phyloP scores from a whole-genome alignment of 495 filamentous ascomycete genomes.

The Talaromyces wortmannii region DNA sequence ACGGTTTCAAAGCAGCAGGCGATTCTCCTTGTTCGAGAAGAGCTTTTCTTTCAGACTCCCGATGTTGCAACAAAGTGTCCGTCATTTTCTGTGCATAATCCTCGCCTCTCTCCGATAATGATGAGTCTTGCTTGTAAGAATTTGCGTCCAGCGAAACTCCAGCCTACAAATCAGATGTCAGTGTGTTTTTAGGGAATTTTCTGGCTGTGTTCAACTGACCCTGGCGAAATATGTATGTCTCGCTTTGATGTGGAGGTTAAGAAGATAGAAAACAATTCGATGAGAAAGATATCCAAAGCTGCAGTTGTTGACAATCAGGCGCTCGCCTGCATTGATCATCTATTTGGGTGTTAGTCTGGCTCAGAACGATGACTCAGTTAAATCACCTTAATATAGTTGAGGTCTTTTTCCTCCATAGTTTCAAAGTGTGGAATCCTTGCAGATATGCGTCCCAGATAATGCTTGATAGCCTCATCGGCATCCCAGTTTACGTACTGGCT shows the following conservation, averaged over 20 bases:
- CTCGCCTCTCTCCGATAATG: constrained; percentile 70
- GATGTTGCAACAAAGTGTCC: constrained; percentile 71
- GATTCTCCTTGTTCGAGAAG: constrained; percentile 61
- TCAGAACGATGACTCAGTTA: background rate
- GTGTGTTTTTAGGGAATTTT: background rate
- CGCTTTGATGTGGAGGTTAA: constrained; percentile 94
- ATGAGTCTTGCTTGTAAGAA: constrained; percentile 84
- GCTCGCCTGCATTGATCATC: constrained; percentile 98
- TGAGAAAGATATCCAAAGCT: constrained; percentile 93
- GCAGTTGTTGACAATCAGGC: constrained; percentile 88
- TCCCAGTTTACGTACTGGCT: constrained; percentile 79
- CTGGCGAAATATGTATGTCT: constrained; percentile 91
- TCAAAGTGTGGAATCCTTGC: constrained; percentile 93
- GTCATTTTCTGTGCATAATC: constrained; percentile 88
- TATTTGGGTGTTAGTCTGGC: constrained; percentile 16
- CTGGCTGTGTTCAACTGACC: constrained; percentile 34
- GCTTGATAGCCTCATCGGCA: constrained; percentile 81
- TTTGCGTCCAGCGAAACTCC: constrained; percentile 69
- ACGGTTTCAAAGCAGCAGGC: constrained; percentile 62
- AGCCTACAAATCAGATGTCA: constrained; percentile 24
- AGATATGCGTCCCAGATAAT: constrained; percentile 84
- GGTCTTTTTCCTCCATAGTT: constrained; percentile 86
- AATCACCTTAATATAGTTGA: constrained; percentile 88
- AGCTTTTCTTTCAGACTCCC: constrained; percentile 69
- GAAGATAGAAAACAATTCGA: constrained; percentile 94